Base-by-base conservation (phyloP, 768 basidiomycete genomes). In the Lactifluus piperatus region DNA sequence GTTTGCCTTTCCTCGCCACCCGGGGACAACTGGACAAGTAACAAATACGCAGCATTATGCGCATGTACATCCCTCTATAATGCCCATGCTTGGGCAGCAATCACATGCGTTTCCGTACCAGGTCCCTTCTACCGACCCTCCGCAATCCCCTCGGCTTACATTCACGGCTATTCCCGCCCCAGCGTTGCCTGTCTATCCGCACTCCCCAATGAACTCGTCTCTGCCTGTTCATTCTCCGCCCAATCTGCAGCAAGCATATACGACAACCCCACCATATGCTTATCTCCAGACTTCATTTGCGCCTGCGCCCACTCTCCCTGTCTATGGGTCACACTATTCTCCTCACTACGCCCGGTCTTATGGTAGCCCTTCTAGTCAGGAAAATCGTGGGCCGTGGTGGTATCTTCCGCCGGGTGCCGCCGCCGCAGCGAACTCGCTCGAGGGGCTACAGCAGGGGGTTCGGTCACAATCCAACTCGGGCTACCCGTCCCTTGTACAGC, bases 311-410 rank as follows among this genome's bases (percentile, higher is more conserved):
- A 62, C 69, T 6, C 67, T 74, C 1, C 70, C 75, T 43, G 51
- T 73, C 36, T 77, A 75, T 67, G 74, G 68, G 36, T 63, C 73
- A 10, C 79, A 72, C 26, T 78, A 74, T 58, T 51, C 69, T 18
- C 65, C 72, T 5, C 71, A 72, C 13, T 77, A 74, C 62, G 29
- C 69, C n/a, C 59, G 41, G 4, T 49, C 75, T 65, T 64, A 51
- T 65, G 10, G 64, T 68, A 18, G 60, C 71, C 16, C 59, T 54
- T 44, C 45, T 2, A 73, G 74, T 5, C 66, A 69, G n/a, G 79
- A 79, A 5, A 69, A 69, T n/a, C 77, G 73, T 60, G 76, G 75
- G n/a, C 69, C 73, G 2, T 82, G 80, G 80, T 84, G 78, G 75
- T 82, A 81, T 61, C 65, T 79, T 22, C 74, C 74, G 13, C 44